Evolutionary conservation across 1,139 yeast genomes (phyloP).

Genomic region (Kurtzmaniella quercitrusa): DNA sequence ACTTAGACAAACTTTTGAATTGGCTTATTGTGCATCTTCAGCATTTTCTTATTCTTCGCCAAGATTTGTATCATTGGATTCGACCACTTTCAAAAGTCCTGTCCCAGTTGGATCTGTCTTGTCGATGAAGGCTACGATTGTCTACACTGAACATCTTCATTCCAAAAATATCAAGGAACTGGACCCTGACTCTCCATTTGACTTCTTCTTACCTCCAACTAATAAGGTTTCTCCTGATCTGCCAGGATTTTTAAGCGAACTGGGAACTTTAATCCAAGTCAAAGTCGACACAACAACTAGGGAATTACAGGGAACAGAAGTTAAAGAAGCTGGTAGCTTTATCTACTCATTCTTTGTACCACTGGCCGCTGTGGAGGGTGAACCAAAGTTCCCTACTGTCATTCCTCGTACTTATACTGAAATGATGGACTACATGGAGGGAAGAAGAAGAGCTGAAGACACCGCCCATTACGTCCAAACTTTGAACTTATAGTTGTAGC

Average conservation of each 20-base stretch:
- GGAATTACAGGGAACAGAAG: slow-evolving; percentile 55
- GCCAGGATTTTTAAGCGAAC: slow-evolving; percentile 59
- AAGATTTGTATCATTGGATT: slow-evolving; percentile 82
- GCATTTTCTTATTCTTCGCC: slow-evolving; percentile 82
- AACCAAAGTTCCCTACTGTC: slow-evolving; percentile 53
- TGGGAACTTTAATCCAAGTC: slow-evolving; percentile 89
- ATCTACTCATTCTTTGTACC: slow-evolving; percentile 87
- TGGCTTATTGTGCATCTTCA: slow-evolving; percentile 90
- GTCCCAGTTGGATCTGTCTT: slow-evolving; percentile 93
- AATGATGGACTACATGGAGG: slow-evolving; percentile 89
- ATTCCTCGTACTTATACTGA: slow-evolving; percentile 86
- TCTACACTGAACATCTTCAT: slow-evolving; percentile 75
- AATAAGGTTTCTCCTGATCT: slow-evolving; percentile 51
- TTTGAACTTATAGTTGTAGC: slow-evolving; percentile 21
- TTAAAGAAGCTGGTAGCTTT: slow-evolving; percentile 78
- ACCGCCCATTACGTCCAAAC: slow-evolving; percentile 67
- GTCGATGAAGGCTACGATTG: slow-evolving; percentile 75
- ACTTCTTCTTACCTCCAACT: slow-evolving; percentile 54
- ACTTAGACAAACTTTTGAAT: slow-evolving; percentile 85
- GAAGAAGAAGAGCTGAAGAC: slow-evolving; percentile 82
- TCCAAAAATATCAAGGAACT: slow-evolving; percentile 23
- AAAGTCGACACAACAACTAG: slow-evolving; percentile 81
- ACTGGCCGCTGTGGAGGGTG: slow-evolving; percentile 33
- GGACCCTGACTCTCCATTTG: slow-evolving; percentile 36
- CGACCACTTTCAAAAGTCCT: slow-evolving; percentile 87